Conservation (phyloP, 2,329 filamentous ascomycete genomes). For the Stagonosporopsis rhizophila region DNA sequence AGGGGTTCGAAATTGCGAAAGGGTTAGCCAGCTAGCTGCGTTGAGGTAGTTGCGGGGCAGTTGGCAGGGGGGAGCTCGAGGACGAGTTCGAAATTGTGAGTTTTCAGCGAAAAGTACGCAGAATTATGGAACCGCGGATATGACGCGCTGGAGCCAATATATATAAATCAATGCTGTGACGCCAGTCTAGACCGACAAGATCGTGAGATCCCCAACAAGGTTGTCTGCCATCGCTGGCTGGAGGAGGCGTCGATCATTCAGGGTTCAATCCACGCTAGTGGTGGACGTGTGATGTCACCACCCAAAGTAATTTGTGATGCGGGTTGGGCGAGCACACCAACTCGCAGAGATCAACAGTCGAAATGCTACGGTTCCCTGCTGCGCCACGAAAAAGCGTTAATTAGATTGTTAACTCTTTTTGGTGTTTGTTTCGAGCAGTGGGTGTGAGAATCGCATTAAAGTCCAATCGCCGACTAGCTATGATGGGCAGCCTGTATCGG, state of each 20-base stretch:
- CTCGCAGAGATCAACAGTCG: conserved; percentile 9
- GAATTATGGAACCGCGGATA: neutral
- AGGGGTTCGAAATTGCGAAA: neutral
- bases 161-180: conserved; percentile 11
- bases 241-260: conserved; percentile 15
- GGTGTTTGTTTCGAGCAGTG: neutral
- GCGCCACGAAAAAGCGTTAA: conserved; percentile 6
- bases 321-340: conserved; percentile 4
- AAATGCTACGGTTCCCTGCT: conserved; percentile 11
- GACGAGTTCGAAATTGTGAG: neutral
- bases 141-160: neutral
- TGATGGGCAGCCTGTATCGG: neutral
- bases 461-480: neutral
- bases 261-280: conserved; percentile 15
- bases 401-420: neutral
- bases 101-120: neutral
- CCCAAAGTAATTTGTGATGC: neutral
- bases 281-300: conserved; percentile 10
- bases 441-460: neutral
- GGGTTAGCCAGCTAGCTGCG: conserved; percentile 12
- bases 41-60: conserved; percentile 18
- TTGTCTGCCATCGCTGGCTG: conserved; percentile 12
- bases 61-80: conserved; percentile 12
- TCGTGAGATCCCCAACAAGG: conserved; percentile 14
- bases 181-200: conserved; percentile 14